These are phyloP conservation scores for Alternaria novae-zelandiae DNA, from an alignment of 2,329 filamentous ascomycete species.

Conservation along the genomic window DNA sequence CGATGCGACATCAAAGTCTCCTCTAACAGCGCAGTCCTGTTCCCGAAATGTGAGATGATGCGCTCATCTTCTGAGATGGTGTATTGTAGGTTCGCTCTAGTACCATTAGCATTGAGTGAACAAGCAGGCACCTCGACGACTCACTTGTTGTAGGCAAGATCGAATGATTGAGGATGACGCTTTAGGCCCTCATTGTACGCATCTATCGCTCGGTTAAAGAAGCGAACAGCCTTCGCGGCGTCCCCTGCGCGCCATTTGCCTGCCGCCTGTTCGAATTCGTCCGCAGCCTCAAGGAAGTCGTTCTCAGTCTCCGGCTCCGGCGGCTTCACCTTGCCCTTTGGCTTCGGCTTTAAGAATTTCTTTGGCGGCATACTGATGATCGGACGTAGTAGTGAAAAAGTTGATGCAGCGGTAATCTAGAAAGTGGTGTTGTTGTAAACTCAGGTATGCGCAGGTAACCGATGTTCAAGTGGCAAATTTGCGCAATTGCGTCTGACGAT, in stretches of 20 bases:
- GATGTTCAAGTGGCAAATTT: slow-evolving; percentile 7
- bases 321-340: slow-evolving; percentile 37
- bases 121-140: slow-evolving; percentile 23
- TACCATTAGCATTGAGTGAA: neutral
- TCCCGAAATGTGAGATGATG: slow-evolving; percentile 64
- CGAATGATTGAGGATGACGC: slow-evolving; percentile 67
- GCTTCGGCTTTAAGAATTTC: slow-evolving; percentile 39
- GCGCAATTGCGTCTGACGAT: neutral
- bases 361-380: slow-evolving; percentile 36
- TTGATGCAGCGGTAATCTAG: neutral
- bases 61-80: slow-evolving; percentile 72
- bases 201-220: slow-evolving; percentile 69
- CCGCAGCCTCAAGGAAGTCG: slow-evolving; percentile 72
- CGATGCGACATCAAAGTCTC: slow-evolving; percentile 69
- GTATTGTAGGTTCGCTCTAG: slow-evolving; percentile 71
- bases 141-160: slow-evolving; percentile 77
- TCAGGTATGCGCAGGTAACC: neutral
- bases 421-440: neutral
- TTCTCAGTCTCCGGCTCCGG: slow-evolving; percentile 67
- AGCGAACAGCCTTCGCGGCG: slow-evolving; percentile 67
- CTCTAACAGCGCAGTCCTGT: slow-evolving; percentile 62
- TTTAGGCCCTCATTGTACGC: slow-evolving; percentile 69
- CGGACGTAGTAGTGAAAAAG: neutral
- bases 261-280: slow-evolving; percentile 72
- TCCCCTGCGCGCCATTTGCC: slow-evolving; percentile 79